Evolutionary conservation across 805 yeast genomes (phyloP).

Genomic region (Ogataea dorogensis): DNA sequence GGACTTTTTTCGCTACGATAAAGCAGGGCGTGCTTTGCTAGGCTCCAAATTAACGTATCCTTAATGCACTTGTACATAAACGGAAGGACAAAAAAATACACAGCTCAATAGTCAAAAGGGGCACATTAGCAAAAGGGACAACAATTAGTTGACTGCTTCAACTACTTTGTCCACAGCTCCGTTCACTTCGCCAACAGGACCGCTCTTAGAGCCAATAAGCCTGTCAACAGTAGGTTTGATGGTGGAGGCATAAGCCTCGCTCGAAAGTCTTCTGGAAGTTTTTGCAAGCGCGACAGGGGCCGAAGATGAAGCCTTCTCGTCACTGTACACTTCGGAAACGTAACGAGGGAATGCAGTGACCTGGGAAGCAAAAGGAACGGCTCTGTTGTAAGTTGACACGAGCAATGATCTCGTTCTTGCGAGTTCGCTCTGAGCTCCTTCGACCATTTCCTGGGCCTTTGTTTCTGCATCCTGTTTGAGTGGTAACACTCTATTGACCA

Average conservation of each 20-base stretch:
- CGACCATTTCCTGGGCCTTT: constrained; percentile 9
- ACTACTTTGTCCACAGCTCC: constrained; percentile 17
- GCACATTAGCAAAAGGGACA: constrained; percentile 1
- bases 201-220: constrained; percentile 22
- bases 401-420: constrained; percentile 27
- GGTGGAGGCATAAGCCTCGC: constrained; percentile 33
- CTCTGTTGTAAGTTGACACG: constrained; percentile 28
- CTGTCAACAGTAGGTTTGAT: constrained; percentile 34
- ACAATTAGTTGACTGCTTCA: constrained; percentile 10
- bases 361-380: constrained; percentile 28
- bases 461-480: constrained; percentile 15
- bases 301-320: constrained; percentile 31
- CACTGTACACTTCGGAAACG: constrained; percentile 31
- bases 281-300: constrained; percentile 36
- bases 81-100: not conserved
- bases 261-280: constrained; percentile 37
- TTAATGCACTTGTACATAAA: too few relatives aligned
- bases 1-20: too few relatives aligned
- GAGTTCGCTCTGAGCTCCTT: constrained; percentile 23
- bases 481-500: constrained; percentile 31
- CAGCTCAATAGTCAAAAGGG: not conserved
- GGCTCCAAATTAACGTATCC: too few relatives aligned
- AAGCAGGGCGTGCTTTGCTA: too few relatives aligned
- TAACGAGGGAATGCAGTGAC: constrained; percentile 32
- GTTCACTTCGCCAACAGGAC: constrained; percentile 23